A percentile compares a stretch with the other conserved stretches of the same genome.
These are phyloP conservation scores for Rhodomyrtus tomentosa DNA, from an alignment of 345 rosid genomes.

Conservation along the genomic window DNA sequence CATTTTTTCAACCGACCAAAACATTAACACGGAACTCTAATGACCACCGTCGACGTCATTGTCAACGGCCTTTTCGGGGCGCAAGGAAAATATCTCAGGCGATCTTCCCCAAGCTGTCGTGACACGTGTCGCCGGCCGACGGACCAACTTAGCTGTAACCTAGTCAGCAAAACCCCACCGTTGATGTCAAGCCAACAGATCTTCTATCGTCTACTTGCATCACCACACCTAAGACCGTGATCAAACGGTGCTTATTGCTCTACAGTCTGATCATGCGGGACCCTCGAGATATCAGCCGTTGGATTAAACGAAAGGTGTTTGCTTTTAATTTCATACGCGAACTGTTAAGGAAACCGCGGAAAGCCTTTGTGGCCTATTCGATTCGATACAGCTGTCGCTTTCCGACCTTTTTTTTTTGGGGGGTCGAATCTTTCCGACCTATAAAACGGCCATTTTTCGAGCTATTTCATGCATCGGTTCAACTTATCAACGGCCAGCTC, in stretches of 20 bases:
- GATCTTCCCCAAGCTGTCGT: not conserved
- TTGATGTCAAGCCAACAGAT: not conserved
- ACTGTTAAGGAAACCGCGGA: not conserved
- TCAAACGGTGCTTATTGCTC: not conserved
- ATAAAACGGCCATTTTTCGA: not conserved
- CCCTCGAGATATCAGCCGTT: not conserved
- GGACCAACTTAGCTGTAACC: not conserved
- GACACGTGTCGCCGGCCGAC: not conserved
- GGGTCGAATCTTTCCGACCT: not conserved
- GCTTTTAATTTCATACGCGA: not conserved
- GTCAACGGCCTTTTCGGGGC: not conserved
- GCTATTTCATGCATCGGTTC: not conserved
- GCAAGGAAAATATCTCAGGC: not conserved
- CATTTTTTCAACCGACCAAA: not conserved
- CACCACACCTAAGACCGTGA: accelerated
- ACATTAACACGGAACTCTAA: not conserved
- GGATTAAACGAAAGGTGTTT: not conserved
- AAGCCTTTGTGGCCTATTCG: not conserved
- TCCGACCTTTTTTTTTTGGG: too few species aligned
- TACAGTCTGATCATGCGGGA: not conserved
- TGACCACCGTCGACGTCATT: not conserved
- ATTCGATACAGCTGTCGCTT: not conserved
- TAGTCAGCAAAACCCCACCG: not conserved
- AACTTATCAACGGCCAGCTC: not conserved
- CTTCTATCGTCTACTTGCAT: not conserved